Base-by-base conservation (phyloP, 2,329 filamentous ascomycete genomes). In the Colletotrichum spaethianum region DNA sequence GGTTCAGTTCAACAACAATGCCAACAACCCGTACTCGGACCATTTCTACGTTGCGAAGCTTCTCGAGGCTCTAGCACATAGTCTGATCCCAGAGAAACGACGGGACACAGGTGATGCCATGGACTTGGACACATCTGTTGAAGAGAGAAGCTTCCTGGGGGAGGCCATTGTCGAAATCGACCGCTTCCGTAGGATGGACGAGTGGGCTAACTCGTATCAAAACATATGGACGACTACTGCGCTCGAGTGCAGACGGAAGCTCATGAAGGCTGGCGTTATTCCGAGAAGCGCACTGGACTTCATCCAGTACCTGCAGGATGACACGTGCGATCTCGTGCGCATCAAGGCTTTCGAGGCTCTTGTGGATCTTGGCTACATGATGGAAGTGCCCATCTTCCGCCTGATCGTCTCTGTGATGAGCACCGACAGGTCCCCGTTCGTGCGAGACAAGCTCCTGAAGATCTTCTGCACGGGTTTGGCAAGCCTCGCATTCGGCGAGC, bases 1-100 rank as follows among this genome's bases (percentile, higher is more conserved):
- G 79, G 86, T 99, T 42, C 92, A 93, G 60, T 96, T 95, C 84
- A 99, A 99, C 79, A 95, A 99, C 82, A 99, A 99, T 79, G 92
- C 93, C 2, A 93, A 93, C 72, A 99, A 99, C 77, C 83, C 92
- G 61, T 97, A 91, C 78, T 98, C 95, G 6, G 97, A 99, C 78
- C 93, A 95, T 74, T 92, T 94, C 77, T 99, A 98, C 79, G 90
- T 99, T 65, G 91, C 94, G 9, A 93, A 89, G 28, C 86, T 99
- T 31, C 93, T 99, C 11, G 85, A 87, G 52, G 86, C 88, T 0
- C 81, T 92, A 33, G 87, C 90, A 1, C 86, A 86, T 0, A 90
- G 88, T n/a, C 83, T 91, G 33, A 86, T 92, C 60, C 86, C 87
- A 0, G 80, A 83, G 52, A 82, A 83, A 63, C 67, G 75, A 31